A percentile compares a stretch with the other conserved stretches of the same genome.
phyloP scores from a whole-genome alignment of 176 grass and related monocot species.

The Rhynchospora tenuis region DNA sequence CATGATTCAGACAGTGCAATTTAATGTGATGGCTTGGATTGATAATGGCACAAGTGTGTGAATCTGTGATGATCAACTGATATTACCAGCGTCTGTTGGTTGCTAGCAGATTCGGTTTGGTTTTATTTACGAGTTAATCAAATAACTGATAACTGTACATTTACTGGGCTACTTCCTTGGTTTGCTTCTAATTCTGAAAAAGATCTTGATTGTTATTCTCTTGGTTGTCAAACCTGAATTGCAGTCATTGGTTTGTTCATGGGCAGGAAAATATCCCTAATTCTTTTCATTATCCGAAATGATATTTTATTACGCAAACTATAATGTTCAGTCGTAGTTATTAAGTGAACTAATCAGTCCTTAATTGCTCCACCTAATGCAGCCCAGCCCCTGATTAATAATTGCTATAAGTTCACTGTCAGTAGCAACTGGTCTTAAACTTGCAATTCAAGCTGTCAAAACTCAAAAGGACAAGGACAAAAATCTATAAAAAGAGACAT shows the following conservation, averaged over 20 bases:
- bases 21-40: neutral
- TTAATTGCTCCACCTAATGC: constrained; percentile 16
- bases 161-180: neutral
- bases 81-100: neutral
- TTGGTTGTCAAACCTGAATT: neutral
- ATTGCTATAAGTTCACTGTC: neutral
- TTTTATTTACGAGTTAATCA: neutral
- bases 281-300: neutral
- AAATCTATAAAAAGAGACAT: neutral
- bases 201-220: neutral
- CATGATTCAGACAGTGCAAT: neutral
- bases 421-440: neutral
- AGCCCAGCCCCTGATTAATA: neutral
- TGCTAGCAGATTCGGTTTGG: neutral
- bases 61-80: neutral
- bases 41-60: neutral
- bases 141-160: constrained; percentile 2
- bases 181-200: neutral
- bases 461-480: neutral
- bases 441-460: constrained; percentile 11
- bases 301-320: constrained; percentile 1
- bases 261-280: neutral
- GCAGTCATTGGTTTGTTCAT: neutral
- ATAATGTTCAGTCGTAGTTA: neutral
- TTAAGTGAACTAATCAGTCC: constrained; percentile 15